A percentile compares a stretch with the other conserved stretches of the same genome.
phyloP scores from a whole-genome alignment of 2,329 filamentous ascomycete species.

The Eurotiales sp. region DNA sequence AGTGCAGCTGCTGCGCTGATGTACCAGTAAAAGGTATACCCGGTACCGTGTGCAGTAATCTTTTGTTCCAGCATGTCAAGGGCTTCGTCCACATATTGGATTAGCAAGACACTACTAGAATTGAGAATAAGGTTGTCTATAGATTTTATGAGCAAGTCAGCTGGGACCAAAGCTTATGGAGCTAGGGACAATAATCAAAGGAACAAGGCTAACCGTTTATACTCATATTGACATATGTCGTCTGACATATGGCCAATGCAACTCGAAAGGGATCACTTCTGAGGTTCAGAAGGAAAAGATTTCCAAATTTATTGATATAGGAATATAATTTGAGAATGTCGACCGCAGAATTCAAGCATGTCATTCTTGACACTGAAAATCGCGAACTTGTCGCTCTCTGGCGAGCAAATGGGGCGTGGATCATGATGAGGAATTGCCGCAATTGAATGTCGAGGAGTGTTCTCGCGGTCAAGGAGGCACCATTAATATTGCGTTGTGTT shows the following conservation, averaged over 20 bases:
- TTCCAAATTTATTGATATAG: conserved; percentile 10
- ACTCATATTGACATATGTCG: conserved; percentile 13
- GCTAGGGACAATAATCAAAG: no score
- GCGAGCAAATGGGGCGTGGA: conserved; percentile 27
- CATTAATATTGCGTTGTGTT: neutral
- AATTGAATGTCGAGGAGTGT: conserved; percentile 26
- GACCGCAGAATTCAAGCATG: conserved; percentile 21
- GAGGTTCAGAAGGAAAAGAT: conserved; percentile 17
- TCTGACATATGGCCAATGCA: conserved; percentile 21
- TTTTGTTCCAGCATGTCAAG: conserved; percentile 32
- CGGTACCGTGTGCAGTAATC: conserved; percentile 30
- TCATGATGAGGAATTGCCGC: conserved; percentile 26
- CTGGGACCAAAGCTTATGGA: neutral
- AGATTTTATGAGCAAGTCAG: neutral
- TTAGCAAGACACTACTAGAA: conserved; percentile 15
- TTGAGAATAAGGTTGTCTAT: conserved; percentile 19
- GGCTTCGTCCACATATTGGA: conserved; percentile 23
- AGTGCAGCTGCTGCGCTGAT: conserved; percentile 31
- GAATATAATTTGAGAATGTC: conserved; percentile 18
- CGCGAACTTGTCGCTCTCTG: conserved; percentile 21
- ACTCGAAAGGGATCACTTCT: conserved; percentile 22
- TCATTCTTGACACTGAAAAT: conserved; percentile 23
- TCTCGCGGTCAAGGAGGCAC: conserved; percentile 12
- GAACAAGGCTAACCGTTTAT: conserved; percentile 3
- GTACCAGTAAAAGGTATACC: conserved; percentile 34